Conservation (phyloP, 306 rosid species). For the Prunus mongolica region DNA sequence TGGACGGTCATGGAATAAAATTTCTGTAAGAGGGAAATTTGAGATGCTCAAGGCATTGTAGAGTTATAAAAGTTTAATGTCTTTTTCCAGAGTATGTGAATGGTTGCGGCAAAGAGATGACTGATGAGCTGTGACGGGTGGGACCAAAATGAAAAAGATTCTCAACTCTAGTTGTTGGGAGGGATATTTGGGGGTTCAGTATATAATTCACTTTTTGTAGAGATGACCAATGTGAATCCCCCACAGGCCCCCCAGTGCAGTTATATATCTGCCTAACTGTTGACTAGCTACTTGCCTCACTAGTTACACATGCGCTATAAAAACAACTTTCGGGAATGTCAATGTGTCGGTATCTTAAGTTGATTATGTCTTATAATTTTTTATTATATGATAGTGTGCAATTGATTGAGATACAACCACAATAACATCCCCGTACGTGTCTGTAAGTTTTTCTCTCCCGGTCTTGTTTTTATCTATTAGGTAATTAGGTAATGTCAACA, state of each 20-base stretch:
- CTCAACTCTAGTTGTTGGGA: background rate
- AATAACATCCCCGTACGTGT: no score
- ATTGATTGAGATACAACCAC: no score
- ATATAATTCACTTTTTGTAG: background rate
- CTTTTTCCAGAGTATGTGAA: conserved; percentile 25
- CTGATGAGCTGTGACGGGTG: conserved; percentile 26
- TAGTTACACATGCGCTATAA: background rate
- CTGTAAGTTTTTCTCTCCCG: no score
- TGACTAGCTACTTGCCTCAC: background rate
- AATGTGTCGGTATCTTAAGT: no score
- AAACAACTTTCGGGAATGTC: no score
- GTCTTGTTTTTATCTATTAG: no score
- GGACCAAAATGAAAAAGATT: conserved; percentile 30
- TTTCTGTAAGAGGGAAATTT: conserved; percentile 28
- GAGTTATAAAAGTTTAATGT: conserved; percentile 26
- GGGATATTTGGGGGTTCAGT: background rate
- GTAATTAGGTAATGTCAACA: no score
- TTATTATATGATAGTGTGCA: no score
- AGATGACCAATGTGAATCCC: background rate
- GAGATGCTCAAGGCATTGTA: conserved; percentile 40
- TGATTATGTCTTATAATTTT: no score
- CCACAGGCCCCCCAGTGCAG: background rate
- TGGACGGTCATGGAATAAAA: conserved; percentile 35
- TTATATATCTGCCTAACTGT: background rate
- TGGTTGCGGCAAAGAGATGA: conserved; percentile 34